phyloP scores from a whole-genome alignment of 495 filamentous ascomycete genomes.

The Hypoxylon cercidicola region DNA sequence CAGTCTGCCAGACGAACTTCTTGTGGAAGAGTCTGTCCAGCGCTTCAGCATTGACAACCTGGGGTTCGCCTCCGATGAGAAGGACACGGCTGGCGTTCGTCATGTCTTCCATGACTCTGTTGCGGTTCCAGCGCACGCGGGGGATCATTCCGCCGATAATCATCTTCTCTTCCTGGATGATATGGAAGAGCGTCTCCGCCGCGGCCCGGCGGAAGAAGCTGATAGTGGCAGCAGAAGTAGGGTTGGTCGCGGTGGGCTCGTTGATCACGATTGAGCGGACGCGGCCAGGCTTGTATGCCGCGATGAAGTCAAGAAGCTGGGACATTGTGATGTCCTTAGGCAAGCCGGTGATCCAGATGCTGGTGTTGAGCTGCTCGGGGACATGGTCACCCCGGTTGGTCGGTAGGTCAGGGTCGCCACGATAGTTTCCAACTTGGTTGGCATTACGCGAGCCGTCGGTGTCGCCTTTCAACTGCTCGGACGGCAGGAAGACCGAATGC shows the following conservation, averaged over 20 bases:
- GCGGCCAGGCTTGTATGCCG: conserved; percentile 4
- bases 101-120: conserved; percentile 8
- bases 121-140: conserved; percentile 16
- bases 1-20: conserved; percentile 39
- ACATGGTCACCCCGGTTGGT: conserved; percentile 16
- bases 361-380: conserved; percentile 23
- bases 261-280: conserved; percentile 29
- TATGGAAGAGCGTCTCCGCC: conserved; percentile 8
- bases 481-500: conserved; percentile 18
- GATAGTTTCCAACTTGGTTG: conserved; percentile 16
- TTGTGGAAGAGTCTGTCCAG: conserved; percentile 25
- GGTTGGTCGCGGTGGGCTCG: not conserved
- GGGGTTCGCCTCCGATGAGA: conserved; percentile 28
- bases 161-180: conserved; percentile 7
- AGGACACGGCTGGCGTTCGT: conserved; percentile 29
- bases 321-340: conserved; percentile 2
- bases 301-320: conserved; percentile 12
- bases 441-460: not conserved
- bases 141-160: not conserved
- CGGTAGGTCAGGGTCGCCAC: conserved; percentile 12
- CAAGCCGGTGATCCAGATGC: conserved; percentile 26
- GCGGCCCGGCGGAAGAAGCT: conserved; percentile 25
- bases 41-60: conserved; percentile 26
- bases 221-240: conserved; percentile 14
- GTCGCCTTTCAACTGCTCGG: conserved; percentile 20